A percentile compares a stretch with the other conserved stretches of the same genome.
Conservation (phyloP, 768 basidiomycete species). For the Erythrobasidium yunnanense region DNA sequence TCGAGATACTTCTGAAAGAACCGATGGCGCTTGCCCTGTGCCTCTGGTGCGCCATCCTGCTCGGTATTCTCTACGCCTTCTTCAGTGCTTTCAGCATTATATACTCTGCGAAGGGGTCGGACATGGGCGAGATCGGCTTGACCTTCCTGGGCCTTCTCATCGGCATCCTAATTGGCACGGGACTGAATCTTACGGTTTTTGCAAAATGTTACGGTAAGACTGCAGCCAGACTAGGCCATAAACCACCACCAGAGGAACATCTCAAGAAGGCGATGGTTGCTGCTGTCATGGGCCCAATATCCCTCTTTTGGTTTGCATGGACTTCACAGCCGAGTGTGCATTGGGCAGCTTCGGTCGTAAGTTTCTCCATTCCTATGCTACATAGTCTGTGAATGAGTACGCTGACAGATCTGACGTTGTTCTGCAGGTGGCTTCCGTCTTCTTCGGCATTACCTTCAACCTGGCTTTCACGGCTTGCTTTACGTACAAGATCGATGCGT, state of each 20-base stretch:
- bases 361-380: neutral
- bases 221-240: slow-evolving; percentile 19
- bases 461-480: slow-evolving; percentile 3
- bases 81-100: slow-evolving; percentile 35
- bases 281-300: slow-evolving; percentile 38
- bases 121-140: slow-evolving; percentile 18
- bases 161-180: slow-evolving; percentile 21
- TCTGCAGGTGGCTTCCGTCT: slow-evolving; percentile 20
- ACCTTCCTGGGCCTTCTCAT: slow-evolving; percentile 30
- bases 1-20: slow-evolving; percentile 42
- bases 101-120: neutral
- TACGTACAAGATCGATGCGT: slow-evolving; percentile 20
- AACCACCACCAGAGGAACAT: slow-evolving; percentile 26
- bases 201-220: neutral
- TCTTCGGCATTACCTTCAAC: slow-evolving; percentile 28
- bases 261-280: slow-evolving; percentile 35
- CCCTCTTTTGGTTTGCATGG: slow-evolving; percentile 42
- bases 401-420: too few relatives aligned
- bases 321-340: slow-evolving; percentile 37
- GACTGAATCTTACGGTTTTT: neutral
- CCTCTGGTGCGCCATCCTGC: slow-evolving; percentile 51
- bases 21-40: slow-evolving; percentile 66
- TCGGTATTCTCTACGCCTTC: slow-evolving; percentile 42
- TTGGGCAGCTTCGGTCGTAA: slow-evolving; percentile 37
- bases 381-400: too few relatives aligned